Percentiles rank a stretch among this genome's conserved stretches.
These are phyloP conservation scores for Ambrosiella cleistominuta DNA, from an alignment of 2,329 filamentous ascomycete genomes.

Conservation along the genomic window DNA sequence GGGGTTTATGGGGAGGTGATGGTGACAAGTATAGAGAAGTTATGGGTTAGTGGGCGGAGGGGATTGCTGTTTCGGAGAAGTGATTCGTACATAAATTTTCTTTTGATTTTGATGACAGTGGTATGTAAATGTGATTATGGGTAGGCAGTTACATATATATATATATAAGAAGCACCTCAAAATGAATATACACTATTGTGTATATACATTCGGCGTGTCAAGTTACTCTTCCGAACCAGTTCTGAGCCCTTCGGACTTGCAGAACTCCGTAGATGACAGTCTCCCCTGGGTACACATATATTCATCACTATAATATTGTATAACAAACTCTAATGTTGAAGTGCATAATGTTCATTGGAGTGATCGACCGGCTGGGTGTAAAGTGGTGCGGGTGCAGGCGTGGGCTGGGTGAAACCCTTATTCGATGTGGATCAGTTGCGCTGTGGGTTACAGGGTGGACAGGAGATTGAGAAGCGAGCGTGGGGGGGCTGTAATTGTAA, in stretches of 20 bases:
- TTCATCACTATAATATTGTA: no score
- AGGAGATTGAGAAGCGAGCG: no score
- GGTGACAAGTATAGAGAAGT: background rate
- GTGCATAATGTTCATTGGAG: background rate
- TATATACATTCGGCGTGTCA: no score
- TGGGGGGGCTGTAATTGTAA: no score
- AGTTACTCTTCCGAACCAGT: no score
- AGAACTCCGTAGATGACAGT: no score
- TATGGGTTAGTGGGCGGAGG: background rate
- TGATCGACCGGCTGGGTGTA: background rate
- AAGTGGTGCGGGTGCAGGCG: background rate
- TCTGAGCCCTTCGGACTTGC: no score
- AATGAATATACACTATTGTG: no score
- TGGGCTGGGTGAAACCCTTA: background rate
- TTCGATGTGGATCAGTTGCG: background rate
- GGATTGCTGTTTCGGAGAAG: background rate
- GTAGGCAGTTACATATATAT: background rate
- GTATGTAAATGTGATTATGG: background rate
- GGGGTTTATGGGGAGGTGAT: background rate
- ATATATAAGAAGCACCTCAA: no score
- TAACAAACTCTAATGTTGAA: no score
- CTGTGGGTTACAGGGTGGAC: background rate
- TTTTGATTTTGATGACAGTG: background rate
- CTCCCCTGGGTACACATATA: no score
- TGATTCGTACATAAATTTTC: background rate